Evolutionary conservation across 202 grass and related monocot genomes (phyloP), one percentile per base, ranked within the genome.

Genomic region (Tripidium arundinaceum): DNA sequence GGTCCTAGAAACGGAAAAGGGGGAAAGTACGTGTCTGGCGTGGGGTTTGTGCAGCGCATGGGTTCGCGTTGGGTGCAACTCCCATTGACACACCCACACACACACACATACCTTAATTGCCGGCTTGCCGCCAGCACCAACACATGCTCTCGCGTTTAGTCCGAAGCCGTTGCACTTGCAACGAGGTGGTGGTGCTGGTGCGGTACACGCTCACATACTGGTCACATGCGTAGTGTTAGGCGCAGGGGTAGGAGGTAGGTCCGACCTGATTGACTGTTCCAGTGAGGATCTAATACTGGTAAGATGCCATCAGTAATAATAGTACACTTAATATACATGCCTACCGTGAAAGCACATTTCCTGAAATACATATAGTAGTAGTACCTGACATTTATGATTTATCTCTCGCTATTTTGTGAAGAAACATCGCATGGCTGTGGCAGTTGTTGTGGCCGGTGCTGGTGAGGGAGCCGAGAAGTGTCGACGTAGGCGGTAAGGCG

Each of bases 1-100:
- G 22, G 12, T 38, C 62, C 10, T 37, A 62, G 73, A 54, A 63
- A 10, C 16, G 54, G 18, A 28, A 73, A 66, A 2, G 54, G 34
- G 34, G 0, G 0, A 39, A 8, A 31, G 61, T 59, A 28, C 38
- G 49, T 15, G 76, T 65, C 24, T 34, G 14, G 13, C 24, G 63
- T 0, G 42, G 22, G 11, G 67, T 58, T 50, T 15, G 60, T 38
- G 55, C 16, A 62, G 41, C 7, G 27, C 11, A 14, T 59, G 68
- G 26, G 9, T 55, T 63, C 24, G 8, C 34, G 79, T 83, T 65
- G 80, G 79, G 85, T 87, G 74, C 85, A 87, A 79, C 80, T 24
- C 19, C 80, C 77, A 16, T 60, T 74, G 85, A 83, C 85, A 38
- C 16, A 21, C 3, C 6, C 8, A 3, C 10, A n/a, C n/a, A n/a